Percentiles rank a stretch among this genome's conserved stretches.
Conservation (phyloP, 306 rosid species). For the Fragaria ananassa region DNA sequence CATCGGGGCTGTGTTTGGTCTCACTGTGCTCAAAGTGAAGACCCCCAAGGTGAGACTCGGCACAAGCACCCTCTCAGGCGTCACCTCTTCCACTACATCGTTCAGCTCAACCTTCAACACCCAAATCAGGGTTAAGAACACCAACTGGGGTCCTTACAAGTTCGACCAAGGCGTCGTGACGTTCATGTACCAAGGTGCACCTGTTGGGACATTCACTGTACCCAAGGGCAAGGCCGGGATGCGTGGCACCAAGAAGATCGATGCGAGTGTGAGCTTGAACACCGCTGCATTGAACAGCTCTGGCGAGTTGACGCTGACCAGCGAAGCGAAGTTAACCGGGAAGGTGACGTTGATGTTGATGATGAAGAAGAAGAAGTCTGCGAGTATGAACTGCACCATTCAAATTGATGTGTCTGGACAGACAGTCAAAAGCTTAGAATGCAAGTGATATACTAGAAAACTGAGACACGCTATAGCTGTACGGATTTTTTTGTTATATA, state of each 20-base stretch:
- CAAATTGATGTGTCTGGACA: not conserved
- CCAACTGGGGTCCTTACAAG: slow-evolving; percentile 18
- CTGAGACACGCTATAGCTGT: not conserved
- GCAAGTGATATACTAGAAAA: not conserved
- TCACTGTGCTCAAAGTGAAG: not conserved
- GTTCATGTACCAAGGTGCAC: not conserved
- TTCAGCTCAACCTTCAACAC: not conserved
- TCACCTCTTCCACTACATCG: not conserved
- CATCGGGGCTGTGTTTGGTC: not conserved
- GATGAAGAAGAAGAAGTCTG: slow-evolving; percentile 22
- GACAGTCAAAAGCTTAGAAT: not conserved
- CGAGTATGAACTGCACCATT: slow-evolving; percentile 18
- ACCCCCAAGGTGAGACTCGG: not conserved
- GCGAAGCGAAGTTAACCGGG: not conserved
- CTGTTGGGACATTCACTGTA: not conserved
- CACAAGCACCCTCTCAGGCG: not conserved
- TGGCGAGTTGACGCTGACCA: slow-evolving; percentile 11
- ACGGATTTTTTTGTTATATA: too few relatives aligned
- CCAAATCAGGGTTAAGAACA: slow-evolving; percentile 6
- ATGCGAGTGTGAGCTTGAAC: not conserved
- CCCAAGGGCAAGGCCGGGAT: not conserved
- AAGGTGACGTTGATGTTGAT: slow-evolving; percentile 9
- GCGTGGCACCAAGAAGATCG: not conserved
- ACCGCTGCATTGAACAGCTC: not conserved
- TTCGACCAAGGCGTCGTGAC: not conserved